phyloP scores from a whole-genome alignment of 2,329 filamentous ascomycete species.

The Thermoascus crustaceus region DNA sequence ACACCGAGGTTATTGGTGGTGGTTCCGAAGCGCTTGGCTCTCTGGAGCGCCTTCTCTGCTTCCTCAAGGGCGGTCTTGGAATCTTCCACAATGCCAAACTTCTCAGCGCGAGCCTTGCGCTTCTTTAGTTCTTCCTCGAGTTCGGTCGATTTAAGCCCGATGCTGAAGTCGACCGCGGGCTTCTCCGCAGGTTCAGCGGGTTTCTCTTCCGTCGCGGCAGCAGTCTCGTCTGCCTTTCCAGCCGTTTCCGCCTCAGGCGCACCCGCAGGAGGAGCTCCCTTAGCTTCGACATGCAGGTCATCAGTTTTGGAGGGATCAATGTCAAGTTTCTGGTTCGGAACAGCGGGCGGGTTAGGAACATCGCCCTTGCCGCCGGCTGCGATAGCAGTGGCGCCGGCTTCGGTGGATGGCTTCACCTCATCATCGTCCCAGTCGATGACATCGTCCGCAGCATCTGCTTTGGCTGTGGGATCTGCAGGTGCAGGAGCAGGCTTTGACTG shows the following conservation, averaged over 20 bases:
- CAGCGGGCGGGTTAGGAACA: slow-evolving; percentile 30
- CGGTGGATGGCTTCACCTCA: slow-evolving; percentile 24
- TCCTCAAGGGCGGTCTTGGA: slow-evolving; percentile 31
- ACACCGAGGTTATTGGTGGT: slow-evolving; percentile 15
- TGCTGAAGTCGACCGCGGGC: slow-evolving; percentile 31
- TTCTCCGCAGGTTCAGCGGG: slow-evolving; percentile 21
- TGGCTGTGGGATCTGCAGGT: slow-evolving; percentile 11
- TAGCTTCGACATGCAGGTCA: slow-evolving; percentile 29
- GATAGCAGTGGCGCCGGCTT: slow-evolving; percentile 25
- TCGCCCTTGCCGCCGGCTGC: slow-evolving; percentile 31
- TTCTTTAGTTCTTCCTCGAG: slow-evolving; percentile 40
- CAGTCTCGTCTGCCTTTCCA: slow-evolving; percentile 11
- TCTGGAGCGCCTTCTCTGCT: slow-evolving; percentile 37
- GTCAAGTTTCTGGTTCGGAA: slow-evolving; percentile 33
- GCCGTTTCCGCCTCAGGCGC: slow-evolving; percentile 10
- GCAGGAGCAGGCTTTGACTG: slow-evolving; percentile 8
- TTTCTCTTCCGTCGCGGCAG: slow-evolving; percentile 13
- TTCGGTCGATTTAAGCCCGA: slow-evolving; percentile 36
- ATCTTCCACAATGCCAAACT: slow-evolving; percentile 40
- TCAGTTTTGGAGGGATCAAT: slow-evolving; percentile 30
- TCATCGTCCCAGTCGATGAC: slow-evolving; percentile 40
- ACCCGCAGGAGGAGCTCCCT: slow-evolving; percentile 13
- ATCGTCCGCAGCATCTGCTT: slow-evolving; percentile 29
- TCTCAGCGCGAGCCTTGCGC: slow-evolving; percentile 41
- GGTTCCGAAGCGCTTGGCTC: slow-evolving; percentile 41